A percentile compares a stretch with the other conserved stretches of the same genome.
Evolutionary conservation across 2,329 filamentous ascomycete genomes (phyloP).

Genomic region (Talaromyces atroroseus): DNA sequence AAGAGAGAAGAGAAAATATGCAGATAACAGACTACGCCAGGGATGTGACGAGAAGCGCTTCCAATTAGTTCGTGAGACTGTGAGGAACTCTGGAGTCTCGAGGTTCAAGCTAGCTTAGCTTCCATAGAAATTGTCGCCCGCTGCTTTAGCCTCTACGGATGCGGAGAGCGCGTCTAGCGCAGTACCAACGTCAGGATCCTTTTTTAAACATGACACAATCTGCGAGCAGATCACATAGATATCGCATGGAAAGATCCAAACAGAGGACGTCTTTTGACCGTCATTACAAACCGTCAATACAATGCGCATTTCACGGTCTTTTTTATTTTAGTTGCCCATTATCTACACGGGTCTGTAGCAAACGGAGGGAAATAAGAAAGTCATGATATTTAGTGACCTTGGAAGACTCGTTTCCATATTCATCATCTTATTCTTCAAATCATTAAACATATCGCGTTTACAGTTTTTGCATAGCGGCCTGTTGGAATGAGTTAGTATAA

Average conservation of each 20-base stretch:
- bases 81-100: no score
- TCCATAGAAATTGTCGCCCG: no score
- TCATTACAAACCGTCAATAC: no score
- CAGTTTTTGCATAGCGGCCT: conserved; percentile 83
- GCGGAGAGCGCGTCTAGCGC: conserved; percentile 7
- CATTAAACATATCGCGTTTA: conserved; percentile 47
- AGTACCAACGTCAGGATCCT: neutral
- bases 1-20: neutral
- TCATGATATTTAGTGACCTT: conserved; percentile 32
- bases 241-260: neutral
- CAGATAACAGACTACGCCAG: neutral
- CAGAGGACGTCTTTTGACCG: neutral
- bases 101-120: no score
- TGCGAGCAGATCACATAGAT: neutral
- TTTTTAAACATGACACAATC: neutral
- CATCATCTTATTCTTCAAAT: conserved; percentile 15
- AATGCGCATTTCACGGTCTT: no score
- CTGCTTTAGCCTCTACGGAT: conserved; percentile 1
- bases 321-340: neutral
- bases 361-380: conserved; percentile 14
- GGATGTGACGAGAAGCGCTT: neutral
- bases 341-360: conserved; percentile 11
- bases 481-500: conserved; percentile 17
- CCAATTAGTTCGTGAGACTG: no score
- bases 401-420: conserved; percentile 33